Conservation (phyloP, 2,329 filamentous ascomycete genomes). For the Phialophora expanda region DNA sequence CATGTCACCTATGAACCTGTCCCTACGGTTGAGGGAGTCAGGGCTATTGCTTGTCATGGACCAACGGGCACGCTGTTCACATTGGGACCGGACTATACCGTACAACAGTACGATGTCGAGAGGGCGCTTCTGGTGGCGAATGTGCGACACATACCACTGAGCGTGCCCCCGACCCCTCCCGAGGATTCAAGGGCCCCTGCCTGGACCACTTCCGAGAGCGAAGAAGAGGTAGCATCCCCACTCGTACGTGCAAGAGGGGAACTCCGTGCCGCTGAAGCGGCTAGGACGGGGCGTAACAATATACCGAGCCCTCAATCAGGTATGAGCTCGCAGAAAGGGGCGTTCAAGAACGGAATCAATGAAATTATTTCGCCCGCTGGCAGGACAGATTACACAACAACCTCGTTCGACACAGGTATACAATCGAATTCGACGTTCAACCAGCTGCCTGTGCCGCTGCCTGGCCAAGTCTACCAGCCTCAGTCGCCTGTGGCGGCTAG, state of each 20-base stretch:
- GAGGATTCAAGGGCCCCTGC: slow-evolving; percentile 67
- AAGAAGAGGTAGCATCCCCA: slow-evolving; percentile 74
- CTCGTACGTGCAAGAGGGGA: slow-evolving; percentile 76
- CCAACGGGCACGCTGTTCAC: slow-evolving; percentile 92
- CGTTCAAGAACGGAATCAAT: slow-evolving; percentile 50
- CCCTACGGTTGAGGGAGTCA: slow-evolving; percentile 80
- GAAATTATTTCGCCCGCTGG: slow-evolving; percentile 50
- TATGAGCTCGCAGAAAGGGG: slow-evolving; percentile 61
- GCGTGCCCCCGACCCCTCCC: slow-evolving; percentile 76
- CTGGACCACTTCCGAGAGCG: slow-evolving; percentile 65
- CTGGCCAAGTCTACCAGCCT: slow-evolving; percentile 46
- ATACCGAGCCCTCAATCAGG: slow-evolving; percentile 71
- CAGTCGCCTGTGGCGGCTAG: slow-evolving; percentile 57
- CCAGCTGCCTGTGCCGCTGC: slow-evolving; percentile 23
- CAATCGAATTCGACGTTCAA: slow-evolving; percentile 26
- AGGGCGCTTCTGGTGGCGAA: slow-evolving; percentile 82
- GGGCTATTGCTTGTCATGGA: slow-evolving; percentile 84
- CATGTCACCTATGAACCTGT: slow-evolving; percentile 89
- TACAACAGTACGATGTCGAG: slow-evolving; percentile 95
- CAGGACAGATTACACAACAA: slow-evolving; percentile 51
- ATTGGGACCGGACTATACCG: slow-evolving; percentile 81
- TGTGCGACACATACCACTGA: slow-evolving; percentile 81
- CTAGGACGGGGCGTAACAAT: slow-evolving; percentile 66
- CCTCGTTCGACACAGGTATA: slow-evolving; percentile 51
- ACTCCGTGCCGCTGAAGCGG: slow-evolving; percentile 66